Conservation (phyloP, 2,329 filamentous ascomycete genomes). For the Diaporthe aspalathi region DNA sequence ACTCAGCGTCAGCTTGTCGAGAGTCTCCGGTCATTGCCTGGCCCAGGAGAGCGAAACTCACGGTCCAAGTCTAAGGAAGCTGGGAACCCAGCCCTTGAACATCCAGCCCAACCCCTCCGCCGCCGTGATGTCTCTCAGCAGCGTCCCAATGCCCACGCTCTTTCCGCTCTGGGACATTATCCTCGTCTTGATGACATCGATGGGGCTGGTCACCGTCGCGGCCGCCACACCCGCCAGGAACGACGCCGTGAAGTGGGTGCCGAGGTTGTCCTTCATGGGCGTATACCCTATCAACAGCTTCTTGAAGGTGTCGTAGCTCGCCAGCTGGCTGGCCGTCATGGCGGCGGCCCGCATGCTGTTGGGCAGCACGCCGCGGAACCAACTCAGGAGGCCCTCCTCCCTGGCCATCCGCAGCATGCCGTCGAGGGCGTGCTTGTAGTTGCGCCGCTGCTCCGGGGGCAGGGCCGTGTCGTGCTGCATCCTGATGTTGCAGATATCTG, state of each 20-base stretch:
- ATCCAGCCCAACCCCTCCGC: conserved; percentile 83
- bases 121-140: conserved; percentile 75
- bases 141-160: conserved; percentile 62
- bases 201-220: conserved; percentile 84
- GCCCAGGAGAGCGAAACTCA: conserved; percentile 53
- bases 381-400: conserved; percentile 79
- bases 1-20: neutral
- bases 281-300: conserved; percentile 73
- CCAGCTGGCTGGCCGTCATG: conserved; percentile 88
- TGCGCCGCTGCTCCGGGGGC: conserved; percentile 77
- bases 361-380: conserved; percentile 88
- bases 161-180: conserved; percentile 77
- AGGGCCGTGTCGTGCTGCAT: conserved; percentile 95
- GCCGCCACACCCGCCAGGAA: conserved; percentile 85
- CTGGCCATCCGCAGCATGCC: conserved; percentile 88
- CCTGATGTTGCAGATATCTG: conserved; percentile 95
- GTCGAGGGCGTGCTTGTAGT: conserved; percentile 90
- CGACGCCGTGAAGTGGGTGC: conserved; percentile 81
- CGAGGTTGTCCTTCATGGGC: conserved; percentile 75
- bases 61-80: conserved; percentile 73
- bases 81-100: conserved; percentile 92
- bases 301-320: conserved; percentile 88
- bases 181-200: conserved; percentile 90
- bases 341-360: conserved; percentile 85
- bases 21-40: too few species aligned